A percentile compares a stretch with the other conserved stretches of the same genome.
Conservation (phyloP, 106 monocot species). For the Dendrobium huoshanense region DNA sequence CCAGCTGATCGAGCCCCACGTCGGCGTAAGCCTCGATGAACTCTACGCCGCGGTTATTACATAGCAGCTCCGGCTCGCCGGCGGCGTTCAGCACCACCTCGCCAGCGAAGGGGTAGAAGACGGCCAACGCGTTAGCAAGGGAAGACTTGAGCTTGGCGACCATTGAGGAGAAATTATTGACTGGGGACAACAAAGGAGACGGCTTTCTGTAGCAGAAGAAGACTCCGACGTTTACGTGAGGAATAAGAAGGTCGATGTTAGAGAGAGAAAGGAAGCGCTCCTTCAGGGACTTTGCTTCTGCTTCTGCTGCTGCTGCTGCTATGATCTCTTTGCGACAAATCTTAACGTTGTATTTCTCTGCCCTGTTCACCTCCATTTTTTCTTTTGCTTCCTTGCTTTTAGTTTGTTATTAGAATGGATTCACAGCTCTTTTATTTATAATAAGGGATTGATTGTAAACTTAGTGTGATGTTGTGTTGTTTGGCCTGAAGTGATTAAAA, state of each 20-base stretch:
- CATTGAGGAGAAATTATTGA: conserved; percentile 6
- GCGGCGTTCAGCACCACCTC: conserved; percentile 36
- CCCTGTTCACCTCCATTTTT: neutral
- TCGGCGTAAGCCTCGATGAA: conserved; percentile 53
- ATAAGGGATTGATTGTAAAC: neutral
- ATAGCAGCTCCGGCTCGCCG: conserved; percentile 70
- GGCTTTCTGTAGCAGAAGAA: conserved; percentile 67
- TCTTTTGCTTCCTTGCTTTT: neutral
- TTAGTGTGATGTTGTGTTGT: no score
- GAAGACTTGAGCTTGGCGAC: conserved; percentile 37
- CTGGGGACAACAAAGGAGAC: neutral
- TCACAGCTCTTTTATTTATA: neutral
- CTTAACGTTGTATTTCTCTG: conserved; percentile 5
- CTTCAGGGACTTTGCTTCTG: conserved; percentile 24
- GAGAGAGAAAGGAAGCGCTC: conserved; percentile 59
- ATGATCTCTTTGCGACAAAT: conserved; percentile 26
- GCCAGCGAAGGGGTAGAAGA: conserved; percentile 73
- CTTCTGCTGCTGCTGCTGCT: conserved; percentile 20
- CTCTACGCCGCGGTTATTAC: conserved; percentile 79
- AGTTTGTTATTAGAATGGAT: neutral
- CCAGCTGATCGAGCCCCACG: conserved; percentile 32
- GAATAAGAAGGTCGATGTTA: conserved; percentile 76
- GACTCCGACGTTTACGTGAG: conserved; percentile 54
- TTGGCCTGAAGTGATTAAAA: no score
- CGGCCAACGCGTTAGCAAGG: conserved; percentile 34